Percentiles rank a stretch among this genome's conserved stretches.
phyloP scores from a whole-genome alignment of 2,329 filamentous ascomycete genomes.

The Aspergillus jensenii region DNA sequence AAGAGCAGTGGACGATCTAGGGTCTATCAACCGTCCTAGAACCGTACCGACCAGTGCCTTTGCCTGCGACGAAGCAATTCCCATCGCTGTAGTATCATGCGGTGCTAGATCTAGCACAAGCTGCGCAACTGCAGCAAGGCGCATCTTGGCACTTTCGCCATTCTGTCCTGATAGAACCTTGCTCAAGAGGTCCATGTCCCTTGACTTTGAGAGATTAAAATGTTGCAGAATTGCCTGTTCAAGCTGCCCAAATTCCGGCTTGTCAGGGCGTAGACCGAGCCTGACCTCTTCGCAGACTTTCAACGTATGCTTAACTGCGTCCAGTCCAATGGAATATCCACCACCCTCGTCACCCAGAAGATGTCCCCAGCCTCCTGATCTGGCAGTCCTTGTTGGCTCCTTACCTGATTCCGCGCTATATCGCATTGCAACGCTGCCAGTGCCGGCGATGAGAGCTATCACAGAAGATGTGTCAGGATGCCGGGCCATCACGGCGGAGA shows the following conservation, averaged over 20 bases:
- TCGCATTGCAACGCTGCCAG: constrained; percentile 45
- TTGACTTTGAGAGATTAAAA: constrained; percentile 1
- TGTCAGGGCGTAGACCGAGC: constrained; percentile 11
- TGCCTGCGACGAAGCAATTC: constrained; percentile 15
- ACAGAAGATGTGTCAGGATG: constrained; percentile 18
- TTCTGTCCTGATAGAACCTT: constrained; percentile 15
- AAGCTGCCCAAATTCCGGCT: neutral
- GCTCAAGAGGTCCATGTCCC: constrained; percentile 17
- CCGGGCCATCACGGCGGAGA: constrained; percentile 28
- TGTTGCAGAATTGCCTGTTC: constrained; percentile 15
- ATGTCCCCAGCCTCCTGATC: constrained; percentile 47
- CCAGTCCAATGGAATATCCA: constrained; percentile 42
- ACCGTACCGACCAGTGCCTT: constrained; percentile 13
- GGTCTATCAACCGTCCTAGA: constrained; percentile 15
- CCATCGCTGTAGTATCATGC: constrained; percentile 3
- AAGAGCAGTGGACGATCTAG: constrained; percentile 11
- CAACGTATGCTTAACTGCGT: constrained; percentile 37
- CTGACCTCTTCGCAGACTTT: constrained; percentile 25
- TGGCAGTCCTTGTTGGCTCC: constrained; percentile 23
- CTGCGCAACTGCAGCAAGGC: constrained; percentile 20
- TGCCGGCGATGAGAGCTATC: constrained; percentile 45
- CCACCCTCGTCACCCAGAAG: constrained; percentile 47
- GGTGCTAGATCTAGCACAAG: constrained; percentile 12
- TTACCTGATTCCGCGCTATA: constrained; percentile 21
- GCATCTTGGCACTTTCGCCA: constrained; percentile 12